A percentile compares a stretch with the other conserved stretches of the same genome.
phyloP scores from a whole-genome alignment of 768 basidiomycete genomes.

The Flagelloscypha sp. region DNA sequence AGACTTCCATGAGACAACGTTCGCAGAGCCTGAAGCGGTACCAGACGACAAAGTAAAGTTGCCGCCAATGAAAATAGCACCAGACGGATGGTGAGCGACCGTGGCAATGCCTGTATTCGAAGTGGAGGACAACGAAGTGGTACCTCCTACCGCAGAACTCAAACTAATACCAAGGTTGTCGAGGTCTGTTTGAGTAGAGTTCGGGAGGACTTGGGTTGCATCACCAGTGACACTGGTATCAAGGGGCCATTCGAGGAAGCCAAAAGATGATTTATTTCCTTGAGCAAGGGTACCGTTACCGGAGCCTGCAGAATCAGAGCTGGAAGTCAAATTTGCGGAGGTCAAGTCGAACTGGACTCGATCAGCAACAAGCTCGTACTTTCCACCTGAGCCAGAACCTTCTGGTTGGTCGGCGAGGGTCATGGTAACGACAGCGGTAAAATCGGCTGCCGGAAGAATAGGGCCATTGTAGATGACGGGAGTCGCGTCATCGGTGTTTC shows the following conservation, averaged over 20 bases:
- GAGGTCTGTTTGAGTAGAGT: constrained; percentile 59
- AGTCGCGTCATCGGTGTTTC: constrained; percentile 52
- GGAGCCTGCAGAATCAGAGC: constrained; percentile 19
- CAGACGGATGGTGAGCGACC: constrained; percentile 59
- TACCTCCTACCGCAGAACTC: constrained; percentile 50
- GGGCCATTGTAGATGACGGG: constrained; percentile 73
- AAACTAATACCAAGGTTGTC: constrained; percentile 58
- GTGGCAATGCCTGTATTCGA: constrained; percentile 37
- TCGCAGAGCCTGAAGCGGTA: constrained; percentile 47
- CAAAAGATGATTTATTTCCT: constrained; percentile 50
- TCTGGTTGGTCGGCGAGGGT: constrained; percentile 56
- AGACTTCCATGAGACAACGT: constrained; percentile 65
- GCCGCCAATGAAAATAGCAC: constrained; percentile 67
- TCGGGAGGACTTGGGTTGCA: constrained; percentile 55
- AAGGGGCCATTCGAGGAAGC: constrained; percentile 85
- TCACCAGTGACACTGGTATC: constrained; percentile 36
- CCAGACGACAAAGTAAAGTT: constrained; percentile 58
- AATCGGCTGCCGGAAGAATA: constrained; percentile 64
- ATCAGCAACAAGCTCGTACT: constrained; percentile 80
- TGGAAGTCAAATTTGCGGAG: constrained; percentile 42
- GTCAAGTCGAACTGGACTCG: constrained; percentile 72
- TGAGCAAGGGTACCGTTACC: constrained; percentile 24
- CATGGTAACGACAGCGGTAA: constrained; percentile 70
- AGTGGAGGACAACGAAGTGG: constrained; percentile 25
- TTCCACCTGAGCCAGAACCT: constrained; percentile 55